Percentiles rank a stretch among this genome's conserved stretches.
Conservation (phyloP, 371 early-diverging fungal genomes). For the Umbelopsis sp. region DNA sequence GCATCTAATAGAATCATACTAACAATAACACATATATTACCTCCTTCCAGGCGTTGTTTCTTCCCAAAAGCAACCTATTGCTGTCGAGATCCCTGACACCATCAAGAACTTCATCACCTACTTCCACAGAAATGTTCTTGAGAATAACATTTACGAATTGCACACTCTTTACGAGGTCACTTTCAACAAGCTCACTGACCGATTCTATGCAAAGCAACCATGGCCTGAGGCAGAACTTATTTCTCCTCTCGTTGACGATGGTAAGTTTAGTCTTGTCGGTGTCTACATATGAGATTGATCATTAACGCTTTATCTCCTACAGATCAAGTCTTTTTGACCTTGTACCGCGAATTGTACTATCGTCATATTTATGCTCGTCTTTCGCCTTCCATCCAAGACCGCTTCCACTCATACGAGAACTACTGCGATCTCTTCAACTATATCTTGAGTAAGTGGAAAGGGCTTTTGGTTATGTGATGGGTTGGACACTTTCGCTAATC, state of each 20-base stretch:
- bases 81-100: conserved; percentile 76
- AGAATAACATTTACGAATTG: conserved; percentile 84
- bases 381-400: conserved; percentile 86
- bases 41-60: neutral
- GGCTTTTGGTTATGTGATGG: neutral
- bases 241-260: conserved; percentile 83
- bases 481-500: neutral
- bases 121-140: conserved; percentile 79
- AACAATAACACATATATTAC: neutral
- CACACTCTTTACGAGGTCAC: conserved; percentile 88
- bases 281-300: neutral
- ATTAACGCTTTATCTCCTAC: conserved; percentile 16
- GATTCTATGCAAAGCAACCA: conserved; percentile 84
- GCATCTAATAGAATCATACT: neutral
- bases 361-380: conserved; percentile 93
- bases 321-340: conserved; percentile 89
- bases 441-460: conserved; percentile 73
- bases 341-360: conserved; percentile 95
- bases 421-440: conserved; percentile 96
- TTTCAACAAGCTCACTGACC: conserved; percentile 91
- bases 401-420: conserved; percentile 92
- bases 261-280: conserved; percentile 44
- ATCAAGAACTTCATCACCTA: conserved; percentile 84
- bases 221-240: conserved; percentile 94
- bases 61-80: conserved; percentile 42